Evolutionary conservation across 371 early-diverging fungal species (phyloP).

Genomic region (Catenaria anguillulae): DNA sequence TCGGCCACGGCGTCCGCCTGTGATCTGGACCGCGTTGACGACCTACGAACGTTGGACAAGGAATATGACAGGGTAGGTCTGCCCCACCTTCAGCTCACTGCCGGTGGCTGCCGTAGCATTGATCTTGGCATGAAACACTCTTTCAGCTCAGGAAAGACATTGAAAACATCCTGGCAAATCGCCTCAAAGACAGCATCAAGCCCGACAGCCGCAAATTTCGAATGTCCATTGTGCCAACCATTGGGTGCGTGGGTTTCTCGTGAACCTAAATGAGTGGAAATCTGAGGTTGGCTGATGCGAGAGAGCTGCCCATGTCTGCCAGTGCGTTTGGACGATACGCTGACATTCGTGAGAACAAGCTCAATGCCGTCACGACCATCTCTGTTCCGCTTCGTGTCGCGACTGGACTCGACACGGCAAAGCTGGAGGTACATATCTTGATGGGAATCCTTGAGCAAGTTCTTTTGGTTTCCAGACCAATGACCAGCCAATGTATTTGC

Average conservation of each 20-base stretch:
- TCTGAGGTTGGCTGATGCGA: not conserved
- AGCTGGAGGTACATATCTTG: too few relatives aligned
- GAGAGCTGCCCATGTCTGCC: too few relatives aligned
- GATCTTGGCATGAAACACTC: not conserved
- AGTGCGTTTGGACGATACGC: constrained; percentile 14
- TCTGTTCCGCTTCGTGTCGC: constrained; percentile 16
- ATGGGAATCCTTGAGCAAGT: constrained; percentile 17
- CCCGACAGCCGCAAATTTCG: constrained; percentile 13
- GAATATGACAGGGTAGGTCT: not conserved
- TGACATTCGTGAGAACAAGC: constrained; percentile 16
- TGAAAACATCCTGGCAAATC: not conserved
- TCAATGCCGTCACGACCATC: constrained; percentile 19
- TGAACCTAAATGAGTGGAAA: constrained; percentile 4
- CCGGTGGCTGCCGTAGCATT: not conserved
- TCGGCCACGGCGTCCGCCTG: too few relatives aligned
- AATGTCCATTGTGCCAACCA: constrained; percentile 16
- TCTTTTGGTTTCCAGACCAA: not conserved
- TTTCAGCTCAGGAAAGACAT: not conserved
- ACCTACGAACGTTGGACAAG: not conserved
- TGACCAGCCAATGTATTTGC: not conserved
- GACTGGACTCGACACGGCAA: constrained; percentile 8
- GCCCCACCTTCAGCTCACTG: not conserved
- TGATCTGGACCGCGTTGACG: too few relatives aligned
- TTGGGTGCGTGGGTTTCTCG: constrained; percentile 16
- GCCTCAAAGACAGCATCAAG: not conserved